Evolutionary conservation across 805 yeast genomes (phyloP), one percentile per base, ranked within the genome.

Genomic region (Yamadazyma kitorensis): DNA sequence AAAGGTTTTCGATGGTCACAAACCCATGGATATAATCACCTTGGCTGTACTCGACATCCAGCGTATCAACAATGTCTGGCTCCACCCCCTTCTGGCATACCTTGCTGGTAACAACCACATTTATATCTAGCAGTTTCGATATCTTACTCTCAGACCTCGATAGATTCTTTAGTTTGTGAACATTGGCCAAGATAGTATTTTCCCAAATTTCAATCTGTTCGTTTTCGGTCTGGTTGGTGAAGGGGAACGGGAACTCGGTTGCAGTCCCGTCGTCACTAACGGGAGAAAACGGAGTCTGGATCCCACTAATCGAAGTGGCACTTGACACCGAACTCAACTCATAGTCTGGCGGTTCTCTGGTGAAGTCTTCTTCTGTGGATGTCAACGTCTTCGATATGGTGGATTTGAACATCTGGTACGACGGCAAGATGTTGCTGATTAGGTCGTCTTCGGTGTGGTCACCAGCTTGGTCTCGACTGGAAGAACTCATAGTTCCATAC

Each of bases 21-120:
- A 53, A 67, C 4, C 73, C 73, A 43, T 65, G 72, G 26, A 67
- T 51, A 41, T 54, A 65, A 40, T 67, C 71, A 21, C 70, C 70
- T 40, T 62, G 69, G 29, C 56, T 54, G 43, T 49, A 64, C 41
- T 67, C 73, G 9, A 39, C 39, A 21, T 46, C 40, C 23, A 49
- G 48, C 1, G 64, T 54, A 36, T 65, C 68, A 11, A 64, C 52
- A 45, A 49, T 47, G 12, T 54, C 43, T 2, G 72, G 71, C 25
- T 45, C 39, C 5, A 59, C 54, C 4, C 72, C 72, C 43, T 59
- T 61, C 41, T 61, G 66, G 33, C 71, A 58, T 6, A 67, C 64
- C 17, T 57, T 49, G 23, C 57, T 59, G 7, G 72, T 67, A 31
- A 64, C 54, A n/a, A 45, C 43, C 20, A 66, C 52, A 30, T 55